These are phyloP conservation scores for Acanthamoeba sp. DNA, from an alignment of 208 protist genomes.

Conservation along the genomic window DNA sequence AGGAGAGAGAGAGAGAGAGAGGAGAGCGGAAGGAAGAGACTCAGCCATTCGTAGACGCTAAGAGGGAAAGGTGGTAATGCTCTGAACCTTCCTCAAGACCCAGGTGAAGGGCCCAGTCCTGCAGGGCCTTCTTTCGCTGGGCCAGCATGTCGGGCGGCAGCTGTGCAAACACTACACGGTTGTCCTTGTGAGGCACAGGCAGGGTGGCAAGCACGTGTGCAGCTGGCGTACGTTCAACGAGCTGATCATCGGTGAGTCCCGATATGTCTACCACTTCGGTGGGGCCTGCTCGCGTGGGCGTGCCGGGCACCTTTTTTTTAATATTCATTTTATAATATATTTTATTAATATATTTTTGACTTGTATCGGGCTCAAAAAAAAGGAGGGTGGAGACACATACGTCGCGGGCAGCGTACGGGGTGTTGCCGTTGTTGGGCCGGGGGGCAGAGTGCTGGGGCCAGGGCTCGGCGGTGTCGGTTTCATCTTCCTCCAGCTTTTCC, in stretches of 20 bases:
- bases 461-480: not conserved
- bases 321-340: no score
- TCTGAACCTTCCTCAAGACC: slow-evolving; percentile 38
- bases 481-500: slow-evolving; percentile 50
- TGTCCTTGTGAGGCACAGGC: not conserved
- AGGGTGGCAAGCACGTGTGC: no score
- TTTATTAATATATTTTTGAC: not conserved
- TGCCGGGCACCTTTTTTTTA: not conserved
- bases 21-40: no score
- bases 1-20: no score
- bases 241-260: slow-evolving; percentile 38
- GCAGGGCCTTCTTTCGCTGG: slow-evolving; percentile 13
- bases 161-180: slow-evolving; percentile 32
- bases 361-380: not conserved
- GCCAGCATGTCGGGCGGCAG: slow-evolving; percentile 14
- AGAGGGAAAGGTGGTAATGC: not conserved
- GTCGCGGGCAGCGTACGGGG: not conserved
- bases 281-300: not conserved
- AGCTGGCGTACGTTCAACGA: not conserved
- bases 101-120: slow-evolving; percentile 47
- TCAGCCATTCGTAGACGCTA: no score
- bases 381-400: not conserved
- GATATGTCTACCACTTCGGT: slow-evolving; percentile 26
- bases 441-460: not conserved
- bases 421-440: not conserved